These are phyloP conservation scores for Salvia miltiorrhiza DNA, from an alignment of 257 asterid species.

Conservation along the genomic window DNA sequence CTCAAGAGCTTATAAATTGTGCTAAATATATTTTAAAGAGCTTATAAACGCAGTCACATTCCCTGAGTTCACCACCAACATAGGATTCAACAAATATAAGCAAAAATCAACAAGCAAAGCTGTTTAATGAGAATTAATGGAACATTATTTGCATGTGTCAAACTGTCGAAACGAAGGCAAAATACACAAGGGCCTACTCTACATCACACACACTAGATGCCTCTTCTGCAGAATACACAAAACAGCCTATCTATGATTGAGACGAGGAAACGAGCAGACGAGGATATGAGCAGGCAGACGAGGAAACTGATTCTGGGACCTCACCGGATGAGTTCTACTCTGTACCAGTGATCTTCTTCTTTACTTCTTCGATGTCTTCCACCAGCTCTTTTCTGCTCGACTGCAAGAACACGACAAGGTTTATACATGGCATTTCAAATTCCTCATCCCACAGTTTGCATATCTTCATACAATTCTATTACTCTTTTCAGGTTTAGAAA, in stretches of 20 bases:
- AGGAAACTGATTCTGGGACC: not conserved
- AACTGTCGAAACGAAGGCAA: not conserved
- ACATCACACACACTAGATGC: conserved; percentile 23
- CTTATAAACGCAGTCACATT: too few species aligned
- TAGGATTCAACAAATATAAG: too few species aligned
- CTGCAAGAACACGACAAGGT: conserved; percentile 34
- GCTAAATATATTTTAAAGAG: too few species aligned
- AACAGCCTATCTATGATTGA: not conserved
- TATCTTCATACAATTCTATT: not conserved
- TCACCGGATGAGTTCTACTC: conserved; percentile 31
- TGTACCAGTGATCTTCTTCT: conserved; percentile 90
- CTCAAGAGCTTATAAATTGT: too few species aligned
- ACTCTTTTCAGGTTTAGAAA: not conserved
- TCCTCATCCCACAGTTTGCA: not conserved
- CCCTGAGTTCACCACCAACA: too few species aligned
- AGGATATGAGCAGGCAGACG: too few species aligned
- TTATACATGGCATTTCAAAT: not conserved
- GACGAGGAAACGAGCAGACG: not conserved
- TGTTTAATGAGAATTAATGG: not conserved
- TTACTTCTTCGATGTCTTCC: conserved; percentile 70
- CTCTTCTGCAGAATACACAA: conserved; percentile 15
- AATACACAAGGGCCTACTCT: conserved; percentile 14
- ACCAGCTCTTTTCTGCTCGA: conserved; percentile 86
- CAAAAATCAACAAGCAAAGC: conserved; percentile 8
- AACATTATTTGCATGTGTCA: conserved; percentile 3